Conservation (phyloP, 495 filamentous ascomycete species). For the Penicillium longicatenatum region DNA sequence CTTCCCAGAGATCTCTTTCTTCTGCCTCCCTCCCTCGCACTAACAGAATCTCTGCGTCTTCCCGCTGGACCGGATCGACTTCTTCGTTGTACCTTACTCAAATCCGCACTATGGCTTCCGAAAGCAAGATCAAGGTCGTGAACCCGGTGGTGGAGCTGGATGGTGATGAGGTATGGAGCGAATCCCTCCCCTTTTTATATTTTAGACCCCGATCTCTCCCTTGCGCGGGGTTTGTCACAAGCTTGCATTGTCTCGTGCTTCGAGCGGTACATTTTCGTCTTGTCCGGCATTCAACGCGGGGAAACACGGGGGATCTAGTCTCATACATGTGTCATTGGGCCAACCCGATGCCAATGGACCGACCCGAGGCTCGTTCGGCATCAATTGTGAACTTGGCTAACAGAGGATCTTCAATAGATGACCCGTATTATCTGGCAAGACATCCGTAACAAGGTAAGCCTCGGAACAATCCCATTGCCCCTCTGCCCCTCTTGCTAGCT, state of each 20-base stretch:
- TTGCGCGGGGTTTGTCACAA: constrained; percentile 24
- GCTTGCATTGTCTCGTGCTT: constrained; percentile 21
- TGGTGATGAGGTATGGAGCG: constrained; percentile 74
- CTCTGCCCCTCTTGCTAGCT: constrained; percentile 11
- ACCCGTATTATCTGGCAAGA: constrained; percentile 98
- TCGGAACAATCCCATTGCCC: constrained; percentile 19
- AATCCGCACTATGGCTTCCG: constrained; percentile 50
- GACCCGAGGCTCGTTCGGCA: not conserved
- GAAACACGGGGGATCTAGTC: constrained; percentile 33
- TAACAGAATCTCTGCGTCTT: constrained; percentile 29
- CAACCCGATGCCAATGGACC: constrained; percentile 7
- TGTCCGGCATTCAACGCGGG: constrained; percentile 31
- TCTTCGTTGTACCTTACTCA: constrained; percentile 34
- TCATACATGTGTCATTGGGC: constrained; percentile 16
- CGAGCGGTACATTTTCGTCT: constrained; percentile 31
- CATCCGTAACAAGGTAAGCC: constrained; percentile 86
- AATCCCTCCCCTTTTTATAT: constrained; percentile 14
- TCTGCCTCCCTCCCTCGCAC: constrained; percentile 32
- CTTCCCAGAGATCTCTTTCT: constrained; percentile 30
- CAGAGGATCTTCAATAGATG: constrained; percentile 58
- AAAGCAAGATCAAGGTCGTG: constrained; percentile 90
- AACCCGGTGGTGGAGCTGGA: constrained; percentile 97
- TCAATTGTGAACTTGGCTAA: constrained; percentile 4
- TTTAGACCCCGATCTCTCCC: not conserved
- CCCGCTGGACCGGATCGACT: constrained; percentile 40